Conservation (phyloP, 768 basidiomycete species). For the Hygrophorus pudorinus region DNA sequence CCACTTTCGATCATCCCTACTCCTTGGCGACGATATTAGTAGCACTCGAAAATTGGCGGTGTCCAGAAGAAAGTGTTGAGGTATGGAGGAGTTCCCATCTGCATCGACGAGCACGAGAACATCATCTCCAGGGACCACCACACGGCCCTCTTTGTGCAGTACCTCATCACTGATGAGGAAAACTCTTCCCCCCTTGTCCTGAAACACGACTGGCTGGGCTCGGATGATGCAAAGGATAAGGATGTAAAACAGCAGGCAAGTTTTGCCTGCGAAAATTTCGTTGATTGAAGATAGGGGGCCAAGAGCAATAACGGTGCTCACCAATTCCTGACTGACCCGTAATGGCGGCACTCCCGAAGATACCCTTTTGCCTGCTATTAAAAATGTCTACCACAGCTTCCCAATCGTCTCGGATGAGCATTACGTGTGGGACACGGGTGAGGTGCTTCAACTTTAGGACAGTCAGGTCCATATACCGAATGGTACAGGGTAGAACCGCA, state of each 20-base stretch:
- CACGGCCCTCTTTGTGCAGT: neutral
- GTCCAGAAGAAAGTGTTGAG: neutral
- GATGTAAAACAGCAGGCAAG: constrained; percentile 7
- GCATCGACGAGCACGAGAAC: constrained; percentile 8
- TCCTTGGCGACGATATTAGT: constrained; percentile 1
- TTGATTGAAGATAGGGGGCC: neutral
- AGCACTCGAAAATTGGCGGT: constrained; percentile 3
- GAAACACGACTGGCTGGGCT: constrained; percentile 7
- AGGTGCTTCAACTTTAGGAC: constrained; percentile 3
- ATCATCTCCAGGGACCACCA: neutral
- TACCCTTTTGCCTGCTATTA: constrained; percentile 3
- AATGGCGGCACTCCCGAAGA: constrained; percentile 5
- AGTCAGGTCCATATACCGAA: constrained; percentile 9
- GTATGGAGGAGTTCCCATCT: neutral
- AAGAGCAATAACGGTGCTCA: constrained; percentile 4
- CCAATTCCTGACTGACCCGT: constrained; percentile 9
- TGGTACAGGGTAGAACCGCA: too few species aligned
- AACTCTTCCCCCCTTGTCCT: constrained; percentile 1
- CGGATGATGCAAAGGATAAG: constrained; percentile 9
- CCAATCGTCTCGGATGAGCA: constrained; percentile 9
- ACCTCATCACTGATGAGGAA: constrained; percentile 7
- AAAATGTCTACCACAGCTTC: constrained; percentile 3
- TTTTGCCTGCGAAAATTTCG: constrained; percentile 1
- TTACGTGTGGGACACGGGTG: constrained; percentile 5
- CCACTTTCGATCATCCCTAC: constrained; percentile 4